Evolutionary conservation across 2,329 filamentous ascomycete species (phyloP).

Genomic region (Diaporthe sp.): DNA sequence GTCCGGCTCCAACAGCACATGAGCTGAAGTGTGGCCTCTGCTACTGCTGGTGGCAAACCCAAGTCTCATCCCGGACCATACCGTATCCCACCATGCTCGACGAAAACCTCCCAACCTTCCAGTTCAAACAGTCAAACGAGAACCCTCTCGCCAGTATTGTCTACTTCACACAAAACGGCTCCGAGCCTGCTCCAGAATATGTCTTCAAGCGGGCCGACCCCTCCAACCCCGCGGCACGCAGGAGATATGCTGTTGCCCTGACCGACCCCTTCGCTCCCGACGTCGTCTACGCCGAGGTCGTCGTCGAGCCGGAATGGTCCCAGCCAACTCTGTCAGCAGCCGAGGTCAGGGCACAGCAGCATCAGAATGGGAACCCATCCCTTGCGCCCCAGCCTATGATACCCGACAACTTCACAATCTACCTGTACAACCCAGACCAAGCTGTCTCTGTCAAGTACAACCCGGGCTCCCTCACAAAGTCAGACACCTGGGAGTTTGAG

Average conservation of each 20-base stretch:
- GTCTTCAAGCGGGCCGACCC: constrained; percentile 82
- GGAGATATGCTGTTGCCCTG: constrained; percentile 87
- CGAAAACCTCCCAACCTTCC: constrained; percentile 87
- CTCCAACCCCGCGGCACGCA: constrained; percentile 71
- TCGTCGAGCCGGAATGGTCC: constrained; percentile 86
- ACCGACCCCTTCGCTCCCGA: constrained; percentile 85
- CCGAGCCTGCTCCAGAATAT: constrained; percentile 83
- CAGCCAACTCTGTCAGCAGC: constrained; percentile 85
- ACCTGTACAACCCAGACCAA: constrained; percentile 95
- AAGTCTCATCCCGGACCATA: background rate
- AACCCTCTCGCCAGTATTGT: constrained; percentile 67
- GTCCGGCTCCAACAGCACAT: background rate
- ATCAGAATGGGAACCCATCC: constrained; percentile 49
- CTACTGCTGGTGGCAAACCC: constrained; percentile 9
- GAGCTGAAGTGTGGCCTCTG: constrained; percentile 2
- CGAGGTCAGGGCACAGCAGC: constrained; percentile 74
- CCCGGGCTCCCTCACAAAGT: constrained; percentile 82
- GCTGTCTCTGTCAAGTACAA: constrained; percentile 77
- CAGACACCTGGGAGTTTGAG: constrained; percentile 89
- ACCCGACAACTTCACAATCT: constrained; percentile 82
- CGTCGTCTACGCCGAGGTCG: constrained; percentile 87
- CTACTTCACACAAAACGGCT: constrained; percentile 77
- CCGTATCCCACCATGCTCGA: constrained; percentile 75
- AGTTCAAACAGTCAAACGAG: constrained; percentile 62
- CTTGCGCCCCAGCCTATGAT: constrained; percentile 75